Evolutionary conservation across 2,329 filamentous ascomycete species (phyloP), one percentile per base, ranked within the genome.

Genomic region (Epichloe hybrida): DNA sequence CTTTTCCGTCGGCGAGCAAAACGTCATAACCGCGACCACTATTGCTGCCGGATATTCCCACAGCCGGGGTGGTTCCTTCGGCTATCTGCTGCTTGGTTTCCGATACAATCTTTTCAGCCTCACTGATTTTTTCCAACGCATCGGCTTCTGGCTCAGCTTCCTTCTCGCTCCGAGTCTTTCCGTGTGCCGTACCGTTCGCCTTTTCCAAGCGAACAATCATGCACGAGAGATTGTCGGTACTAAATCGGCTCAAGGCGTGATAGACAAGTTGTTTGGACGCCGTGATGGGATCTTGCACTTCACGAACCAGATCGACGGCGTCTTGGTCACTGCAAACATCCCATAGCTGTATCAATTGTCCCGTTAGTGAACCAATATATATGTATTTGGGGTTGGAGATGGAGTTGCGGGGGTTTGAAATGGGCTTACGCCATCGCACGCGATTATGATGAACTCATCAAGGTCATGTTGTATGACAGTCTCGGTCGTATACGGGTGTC

Each of bases 241-340:
- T 96, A 69, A 97, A 97, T 51, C 88, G 86, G 40, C 85, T 82
- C 36, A 98, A 80, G 0, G 93, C 93, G 62, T 97, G 84, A 57
- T 97, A 90, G 21, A 98, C 93, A 5, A 98, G 81, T 40, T 83
- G 74, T 66, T 94, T 96, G 1, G 91, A 88, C 0, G 91, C 91
- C 17, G 77, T 71, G 57, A 84, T 80, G 0, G 93, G 87, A 61
- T 97, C 90, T 55, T 85, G 76, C n/a, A 86, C 74, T 51, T 85
- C 77, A 51, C 91, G 87, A 53, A 97, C 77, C 31, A 96, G 79
- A 64, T 97, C 90, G 17, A 97, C 91, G 0, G 93, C 93, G 69
- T 97, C 93, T 69, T 98, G 93, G 60, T 98, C 93, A 21, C 83
- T 86, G 69, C 93, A 98, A 50, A 98, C 93, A 66, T 98, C 93